Base-by-base conservation (phyloP, 2,329 filamentous ascomycete genomes). In the Penicillium oxalicum region DNA sequence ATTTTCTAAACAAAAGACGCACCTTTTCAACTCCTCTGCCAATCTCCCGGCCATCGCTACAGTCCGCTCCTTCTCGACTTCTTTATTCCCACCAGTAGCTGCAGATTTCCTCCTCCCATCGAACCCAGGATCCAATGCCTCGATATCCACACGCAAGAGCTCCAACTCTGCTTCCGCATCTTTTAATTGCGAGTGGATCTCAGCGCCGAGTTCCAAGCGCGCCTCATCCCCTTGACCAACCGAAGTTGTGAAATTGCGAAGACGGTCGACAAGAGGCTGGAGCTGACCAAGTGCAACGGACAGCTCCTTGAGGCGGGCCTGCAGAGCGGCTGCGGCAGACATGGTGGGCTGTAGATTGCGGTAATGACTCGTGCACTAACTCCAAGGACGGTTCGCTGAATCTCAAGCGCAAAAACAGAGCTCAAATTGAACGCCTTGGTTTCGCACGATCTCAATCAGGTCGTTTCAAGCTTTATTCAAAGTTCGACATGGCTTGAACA, bases 101-200 rank as follows among this genome's bases (percentile, higher is more conserved):
- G 52, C 39, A 4, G 43, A 18, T 45, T 65, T 66, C 49, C 67
- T 65, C 42, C 64, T 57, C 18, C 54, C 62, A 44, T 64, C 63
- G 18, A 57, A 65, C 2, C 74, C 74, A 3, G 75, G 67, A 33
- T 79, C 75, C 26, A 90, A 70, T 59, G 88, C 88, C 52, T 86
- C 80, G 27, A 88, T 77, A 61, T 95, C 90, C 64, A 93, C 88
- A 41, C 76, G 76, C 32, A 96, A 65, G 13, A 93, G 70, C 67
- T 95, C 91, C 55, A 93, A 79, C 50, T 95, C 88, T 54, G 94
- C 88, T 60, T 94, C 84, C 43, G 87, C 81, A 49, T 87, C 84
- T 58, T 88, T 85, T 52, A 96, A 70, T 13, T 80, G 79, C 61
- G 88, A 83, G 57, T 86, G 83, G 54, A 96, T 95, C 66, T 96